Evolutionary conservation across 768 basidiomycete genomes (phyloP).

Genomic region (Rhodosporidiobolus odoratus): DNA sequence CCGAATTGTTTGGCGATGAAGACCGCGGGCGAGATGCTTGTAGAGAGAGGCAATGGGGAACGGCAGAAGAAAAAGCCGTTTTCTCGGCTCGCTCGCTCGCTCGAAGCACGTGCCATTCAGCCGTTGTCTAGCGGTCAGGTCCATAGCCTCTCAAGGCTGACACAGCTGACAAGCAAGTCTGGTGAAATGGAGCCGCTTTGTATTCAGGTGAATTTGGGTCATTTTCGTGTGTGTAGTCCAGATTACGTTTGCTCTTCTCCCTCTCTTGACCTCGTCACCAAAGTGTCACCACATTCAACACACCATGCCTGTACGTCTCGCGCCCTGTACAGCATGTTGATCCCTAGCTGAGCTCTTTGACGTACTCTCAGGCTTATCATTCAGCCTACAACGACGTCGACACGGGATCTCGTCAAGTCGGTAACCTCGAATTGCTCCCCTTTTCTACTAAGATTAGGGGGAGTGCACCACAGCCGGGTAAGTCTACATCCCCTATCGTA

Average conservation of each 20-base stretch:
- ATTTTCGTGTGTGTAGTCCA: no score
- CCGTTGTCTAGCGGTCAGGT: no score
- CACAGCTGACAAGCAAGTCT: no score
- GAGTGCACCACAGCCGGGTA: slow-evolving; percentile 67
- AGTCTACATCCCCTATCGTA: slow-evolving; percentile 21
- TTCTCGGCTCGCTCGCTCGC: no score
- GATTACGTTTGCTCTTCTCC: no score
- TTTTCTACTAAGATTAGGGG: slow-evolving; percentile 88
- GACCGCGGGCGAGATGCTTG: background rate
- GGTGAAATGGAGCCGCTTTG: no score
- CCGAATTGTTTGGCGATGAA: background rate
- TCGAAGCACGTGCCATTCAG: no score
- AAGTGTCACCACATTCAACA: no score
- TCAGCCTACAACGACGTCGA: slow-evolving; percentile 73
- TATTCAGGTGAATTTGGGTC: no score
- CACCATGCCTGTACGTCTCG: background rate
- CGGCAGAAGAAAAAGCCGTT: background rate
- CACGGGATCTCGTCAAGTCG: slow-evolving; percentile 68
- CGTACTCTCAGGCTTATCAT: slow-evolving; percentile 74
- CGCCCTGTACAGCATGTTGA: background rate
- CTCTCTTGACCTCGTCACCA: background rate
- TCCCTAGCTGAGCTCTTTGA: background rate
- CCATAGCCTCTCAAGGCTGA: no score
- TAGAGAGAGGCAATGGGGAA: background rate
- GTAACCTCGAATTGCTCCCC: slow-evolving; percentile 83